Evolutionary conservation across 305 asterid genomes (phyloP).

Genomic region (Stenogyne calaminthoides): DNA sequence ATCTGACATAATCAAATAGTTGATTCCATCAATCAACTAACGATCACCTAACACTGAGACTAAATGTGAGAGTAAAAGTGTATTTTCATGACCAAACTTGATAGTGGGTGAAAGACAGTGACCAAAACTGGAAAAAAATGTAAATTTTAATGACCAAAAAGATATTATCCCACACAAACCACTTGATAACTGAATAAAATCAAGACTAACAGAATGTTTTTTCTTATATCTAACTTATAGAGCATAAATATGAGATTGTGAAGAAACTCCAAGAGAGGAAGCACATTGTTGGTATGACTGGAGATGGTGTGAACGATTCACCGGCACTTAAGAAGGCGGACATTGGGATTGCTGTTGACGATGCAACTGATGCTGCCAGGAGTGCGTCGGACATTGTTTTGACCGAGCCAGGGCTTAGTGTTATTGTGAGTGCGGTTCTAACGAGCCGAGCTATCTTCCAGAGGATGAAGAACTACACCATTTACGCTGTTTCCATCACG

Average conservation of each 20-base stretch:
- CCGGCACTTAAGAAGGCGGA: slow-evolving; percentile 73
- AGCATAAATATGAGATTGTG: slow-evolving; percentile 74
- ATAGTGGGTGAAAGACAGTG: too few species aligned
- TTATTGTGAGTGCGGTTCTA: slow-evolving; percentile 59
- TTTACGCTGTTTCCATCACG: slow-evolving; percentile 68
- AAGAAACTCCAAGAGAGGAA: slow-evolving; percentile 58
- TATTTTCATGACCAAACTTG: too few species aligned
- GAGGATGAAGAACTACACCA: slow-evolving; percentile 74
- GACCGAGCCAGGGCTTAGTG: slow-evolving; percentile 70
- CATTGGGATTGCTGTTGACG: slow-evolving; percentile 69
- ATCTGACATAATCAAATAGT: too few species aligned
- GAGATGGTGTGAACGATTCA: slow-evolving; percentile 74
- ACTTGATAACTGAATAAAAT: not conserved
- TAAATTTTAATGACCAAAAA: too few species aligned
- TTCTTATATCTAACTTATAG: slow-evolving; percentile 14
- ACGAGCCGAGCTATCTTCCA: slow-evolving; percentile 75
- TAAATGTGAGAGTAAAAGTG: too few species aligned
- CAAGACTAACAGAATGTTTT: not conserved
- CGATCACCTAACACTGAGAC: too few species aligned
- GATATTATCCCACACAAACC: too few species aligned
- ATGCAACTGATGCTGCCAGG: slow-evolving; percentile 76
- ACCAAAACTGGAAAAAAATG: too few species aligned
- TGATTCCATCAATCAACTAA: too few species aligned
- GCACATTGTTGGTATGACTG: slow-evolving; percentile 73
- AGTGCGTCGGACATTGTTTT: slow-evolving; percentile 65